These are phyloP conservation scores for Solanum etuberosum DNA, from an alignment of 257 asterid genomes.

Conservation along the genomic window DNA sequence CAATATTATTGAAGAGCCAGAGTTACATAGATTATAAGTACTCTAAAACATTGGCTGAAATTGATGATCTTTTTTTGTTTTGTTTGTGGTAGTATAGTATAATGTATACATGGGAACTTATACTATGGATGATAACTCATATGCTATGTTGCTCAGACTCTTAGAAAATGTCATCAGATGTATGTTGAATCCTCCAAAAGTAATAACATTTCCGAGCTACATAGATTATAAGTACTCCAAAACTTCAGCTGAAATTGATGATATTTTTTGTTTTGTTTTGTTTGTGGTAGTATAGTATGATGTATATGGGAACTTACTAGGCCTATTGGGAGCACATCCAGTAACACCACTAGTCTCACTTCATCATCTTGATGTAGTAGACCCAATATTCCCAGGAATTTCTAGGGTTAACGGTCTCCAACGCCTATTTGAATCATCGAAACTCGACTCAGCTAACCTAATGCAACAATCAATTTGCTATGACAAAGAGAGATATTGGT, in stretches of 20 bases:
- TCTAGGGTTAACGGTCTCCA: conserved; percentile 26
- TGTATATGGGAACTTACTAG: conserved; percentile 58
- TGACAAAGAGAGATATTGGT: conserved; percentile 38
- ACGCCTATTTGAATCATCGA: conserved; percentile 25
- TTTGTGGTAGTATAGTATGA: conserved; percentile 33
- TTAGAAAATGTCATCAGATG: background rate
- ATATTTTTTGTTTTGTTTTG: background rate
- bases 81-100: background rate
- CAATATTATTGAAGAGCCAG: accelerated
- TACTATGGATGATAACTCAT: background rate
- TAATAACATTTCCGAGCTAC: background rate
- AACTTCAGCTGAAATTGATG: background rate
- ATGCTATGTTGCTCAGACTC: background rate
- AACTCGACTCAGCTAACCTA: conserved; percentile 46
- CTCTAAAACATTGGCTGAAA: background rate
- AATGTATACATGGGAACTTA: background rate
- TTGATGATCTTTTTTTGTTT: no score
- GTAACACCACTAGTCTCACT: conserved; percentile 43
- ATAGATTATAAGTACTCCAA: background rate
- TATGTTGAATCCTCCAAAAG: no score
- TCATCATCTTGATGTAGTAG: conserved; percentile 64
- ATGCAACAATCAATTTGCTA: conserved; percentile 70
- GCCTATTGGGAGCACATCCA: conserved; percentile 59
- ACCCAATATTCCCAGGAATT: conserved; percentile 48
- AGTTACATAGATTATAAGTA: background rate